These are phyloP conservation scores for Ophiostoma populinum DNA, from an alignment of 2,329 filamentous ascomycete genomes.

Conservation along the genomic window DNA sequence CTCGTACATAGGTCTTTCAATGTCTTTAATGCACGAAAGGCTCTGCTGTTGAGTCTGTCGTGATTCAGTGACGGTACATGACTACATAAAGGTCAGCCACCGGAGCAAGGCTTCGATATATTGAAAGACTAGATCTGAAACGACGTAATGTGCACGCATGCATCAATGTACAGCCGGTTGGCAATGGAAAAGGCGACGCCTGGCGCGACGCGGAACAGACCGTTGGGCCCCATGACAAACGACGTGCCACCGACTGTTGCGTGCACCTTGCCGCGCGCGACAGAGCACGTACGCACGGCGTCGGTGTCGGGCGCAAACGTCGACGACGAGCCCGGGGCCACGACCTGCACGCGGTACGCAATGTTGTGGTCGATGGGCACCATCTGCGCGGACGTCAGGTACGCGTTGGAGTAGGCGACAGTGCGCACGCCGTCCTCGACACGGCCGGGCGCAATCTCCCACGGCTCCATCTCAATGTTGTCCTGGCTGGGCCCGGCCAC, in stretches of 20 bases:
- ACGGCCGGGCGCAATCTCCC: constrained; percentile 20
- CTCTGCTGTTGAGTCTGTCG: too few species aligned
- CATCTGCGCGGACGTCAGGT: constrained; percentile 13
- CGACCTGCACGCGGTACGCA: constrained; percentile 15
- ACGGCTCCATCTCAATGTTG: constrained; percentile 21
- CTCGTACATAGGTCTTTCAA: too few species aligned
- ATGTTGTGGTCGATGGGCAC: constrained; percentile 15
- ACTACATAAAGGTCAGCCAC: too few species aligned
- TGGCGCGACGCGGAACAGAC: constrained; percentile 25
- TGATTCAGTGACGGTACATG: too few species aligned
- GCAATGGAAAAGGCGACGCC: constrained; percentile 21
- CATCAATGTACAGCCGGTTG: constrained; percentile 28
- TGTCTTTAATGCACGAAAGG: too few species aligned
- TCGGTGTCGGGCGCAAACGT: constrained; percentile 10
- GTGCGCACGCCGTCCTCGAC: constrained; percentile 14
- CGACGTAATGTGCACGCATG: constrained; percentile 21
- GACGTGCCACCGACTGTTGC: constrained; percentile 16
- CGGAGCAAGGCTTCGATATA: too few species aligned
- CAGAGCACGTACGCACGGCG: constrained; percentile 14
- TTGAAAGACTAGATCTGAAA: too few species aligned
- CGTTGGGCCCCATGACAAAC: constrained; percentile 25
- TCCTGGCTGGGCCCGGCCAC: too few species aligned
- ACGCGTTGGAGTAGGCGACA: constrained; percentile 20
- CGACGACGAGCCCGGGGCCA: constrained; percentile 13
- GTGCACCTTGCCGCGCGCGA: constrained; percentile 17